Percentiles rank a stretch among this genome's conserved stretches.
These are phyloP conservation scores for Conticribra guillardii DNA, from an alignment of 108 stramenopile genomes.

Conservation along the genomic window DNA sequence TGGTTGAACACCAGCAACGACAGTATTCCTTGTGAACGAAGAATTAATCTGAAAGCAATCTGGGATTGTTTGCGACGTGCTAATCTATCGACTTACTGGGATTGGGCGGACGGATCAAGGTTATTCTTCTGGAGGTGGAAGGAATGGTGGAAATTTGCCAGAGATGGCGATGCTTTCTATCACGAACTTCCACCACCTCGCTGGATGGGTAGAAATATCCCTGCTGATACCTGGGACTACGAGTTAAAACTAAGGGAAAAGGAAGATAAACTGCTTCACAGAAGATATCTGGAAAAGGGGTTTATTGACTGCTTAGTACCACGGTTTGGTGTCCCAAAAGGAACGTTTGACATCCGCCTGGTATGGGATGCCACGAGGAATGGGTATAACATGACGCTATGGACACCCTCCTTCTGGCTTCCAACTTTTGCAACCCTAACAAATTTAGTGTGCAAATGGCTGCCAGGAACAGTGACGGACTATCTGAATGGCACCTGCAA, in stretches of 20 bases:
- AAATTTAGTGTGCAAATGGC: conserved; percentile 9
- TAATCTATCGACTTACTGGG: no score
- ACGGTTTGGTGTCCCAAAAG: conserved; percentile 40
- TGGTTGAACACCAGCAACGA: conserved; percentile 1
- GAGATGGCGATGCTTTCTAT: conserved; percentile 21
- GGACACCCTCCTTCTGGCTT: conserved; percentile 41
- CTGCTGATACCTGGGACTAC: not conserved
- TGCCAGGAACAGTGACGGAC: conserved; percentile 16
- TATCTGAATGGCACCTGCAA: not conserved
- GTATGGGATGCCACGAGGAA: conserved; percentile 51
- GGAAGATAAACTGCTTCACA: conserved; percentile 1
- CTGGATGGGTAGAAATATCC: conserved; percentile 9
- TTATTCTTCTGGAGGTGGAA: conserved; percentile 46
- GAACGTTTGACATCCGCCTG: conserved; percentile 44
- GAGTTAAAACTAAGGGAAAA: conserved; percentile 5
- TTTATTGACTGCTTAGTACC: conserved; percentile 3
- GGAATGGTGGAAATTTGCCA: conserved; percentile 6
- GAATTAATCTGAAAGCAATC: no score
- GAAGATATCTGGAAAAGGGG: conserved; percentile 12
- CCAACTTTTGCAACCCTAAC: conserved; percentile 35
- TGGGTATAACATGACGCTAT: conserved; percentile 42
- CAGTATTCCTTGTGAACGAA: not conserved
- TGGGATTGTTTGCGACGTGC: conserved; percentile 8
- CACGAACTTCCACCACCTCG: not conserved
- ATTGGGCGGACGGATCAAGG: conserved; percentile 37